Evolutionary conservation across 768 basidiomycete species (phyloP).

Genomic region (Suillus americanus): DNA sequence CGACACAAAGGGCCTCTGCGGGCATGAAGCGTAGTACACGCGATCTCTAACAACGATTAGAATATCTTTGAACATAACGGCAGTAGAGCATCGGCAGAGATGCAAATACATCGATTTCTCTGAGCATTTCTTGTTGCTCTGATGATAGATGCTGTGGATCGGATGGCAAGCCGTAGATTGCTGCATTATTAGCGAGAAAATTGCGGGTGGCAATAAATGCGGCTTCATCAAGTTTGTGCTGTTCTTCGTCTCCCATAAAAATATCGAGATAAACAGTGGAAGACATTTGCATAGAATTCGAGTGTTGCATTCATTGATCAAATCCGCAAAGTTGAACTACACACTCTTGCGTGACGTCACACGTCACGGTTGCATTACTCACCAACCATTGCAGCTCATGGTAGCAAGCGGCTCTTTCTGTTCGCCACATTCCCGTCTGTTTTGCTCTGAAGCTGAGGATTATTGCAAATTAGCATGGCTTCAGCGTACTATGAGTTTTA

Average conservation of each 20-base stretch:
- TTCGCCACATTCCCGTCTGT: neutral
- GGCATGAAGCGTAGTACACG: constrained; percentile 33
- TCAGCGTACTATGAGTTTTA: constrained; percentile 92
- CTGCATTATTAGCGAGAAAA: constrained; percentile 37
- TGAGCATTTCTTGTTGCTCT: constrained; percentile 45
- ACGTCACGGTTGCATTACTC: constrained; percentile 16
- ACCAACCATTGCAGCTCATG: constrained; percentile 5
- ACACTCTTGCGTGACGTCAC: constrained; percentile 21
- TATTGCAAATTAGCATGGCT: constrained; percentile 51
- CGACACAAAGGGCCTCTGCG: constrained; percentile 38
- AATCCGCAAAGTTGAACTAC: constrained; percentile 20
- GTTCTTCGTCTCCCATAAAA: constrained; percentile 37
- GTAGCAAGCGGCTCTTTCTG: constrained; percentile 7
- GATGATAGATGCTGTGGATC: constrained; percentile 39
- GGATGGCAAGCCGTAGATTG: constrained; percentile 43
- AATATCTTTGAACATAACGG: neutral
- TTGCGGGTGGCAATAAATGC: constrained; percentile 33
- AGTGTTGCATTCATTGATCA: neutral
- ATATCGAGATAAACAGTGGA: constrained; percentile 39
- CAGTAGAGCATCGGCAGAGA: constrained; percentile 34
- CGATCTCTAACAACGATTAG: constrained; percentile 23
- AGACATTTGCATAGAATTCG: neutral
- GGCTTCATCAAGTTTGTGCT: constrained; percentile 23
- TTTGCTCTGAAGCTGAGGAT: constrained; percentile 10
- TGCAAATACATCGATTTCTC: constrained; percentile 37